Evolutionary conservation across 495 filamentous ascomycete genomes (phyloP), one percentile per base, ranked within the genome.

Genomic region (Penicillium verhagenii): DNA sequence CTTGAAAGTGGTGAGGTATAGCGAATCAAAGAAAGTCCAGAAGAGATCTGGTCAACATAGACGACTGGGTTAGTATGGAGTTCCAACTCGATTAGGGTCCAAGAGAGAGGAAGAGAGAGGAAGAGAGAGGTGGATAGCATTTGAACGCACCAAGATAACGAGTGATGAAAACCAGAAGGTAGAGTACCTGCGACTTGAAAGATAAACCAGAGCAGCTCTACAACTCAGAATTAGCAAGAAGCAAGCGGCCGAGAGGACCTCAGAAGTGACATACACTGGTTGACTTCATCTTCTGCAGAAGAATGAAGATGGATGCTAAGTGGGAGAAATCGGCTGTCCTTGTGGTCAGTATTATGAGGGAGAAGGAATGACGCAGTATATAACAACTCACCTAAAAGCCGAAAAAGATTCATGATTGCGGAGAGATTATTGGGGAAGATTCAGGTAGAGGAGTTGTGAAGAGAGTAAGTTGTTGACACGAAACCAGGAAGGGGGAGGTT

Each of bases 171-270:
- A 98, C 95, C 33, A 96, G 76, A 56, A 97, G 72, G 73, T 98
- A 98, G 33, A 98, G 78, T 23, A 85, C 86, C 79, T 98, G 94
- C 48, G 94, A 96, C 71, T 97, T 97, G 81, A 97, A 96, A 5
- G 94, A 97, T 73, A 98, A 88, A 56, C 94, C 94, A 11, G 93
- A 86, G 64, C 92, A 96, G 78, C 91, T 96, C 94, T 98, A 77
- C 42, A 25, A 46, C 31, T 28, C 7, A 28, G 9, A 11, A 48
- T 65, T 33, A 56, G 52, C 28, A 25, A 28, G 25, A 31, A 38
- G 18, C 21, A 25, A 5, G 19, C 26, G 40, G 47, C 8, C 47
- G 26, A 5, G 19, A 33, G 40, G 47, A 11, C 47, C 13, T 38
- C 33, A 19, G 20, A 38, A 20, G 29, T 21, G 25, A 69, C 81